Base-by-base conservation (phyloP, 176 grass and related monocot species). In the Melocanna baccifera region DNA sequence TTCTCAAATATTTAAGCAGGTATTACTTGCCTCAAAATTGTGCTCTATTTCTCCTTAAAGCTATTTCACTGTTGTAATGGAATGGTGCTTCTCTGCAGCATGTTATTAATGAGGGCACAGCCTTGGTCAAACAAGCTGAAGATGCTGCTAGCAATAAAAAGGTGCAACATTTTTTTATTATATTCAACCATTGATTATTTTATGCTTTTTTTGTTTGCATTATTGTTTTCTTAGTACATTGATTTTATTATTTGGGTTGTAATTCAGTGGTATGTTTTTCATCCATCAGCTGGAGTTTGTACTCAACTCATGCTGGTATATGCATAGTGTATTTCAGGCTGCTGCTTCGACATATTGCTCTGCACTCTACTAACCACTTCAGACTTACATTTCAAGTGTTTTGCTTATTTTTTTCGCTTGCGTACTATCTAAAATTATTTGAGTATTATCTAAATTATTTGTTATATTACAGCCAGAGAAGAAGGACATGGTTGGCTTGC, bases 1-100 rank as follows among this genome's bases (percentile, higher is more conserved):
- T 89, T 91, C 91, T 78, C 89, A 79, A 66, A 93, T 97, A 85
- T 93, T 97, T 88, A 97, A 93, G 82, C 84, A 91, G 94, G 94
- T 93, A 71, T 28, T 30, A 19, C 61, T 76, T 79, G 9, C 37
- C 73, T 69, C 26, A 77, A 77, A 58, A 45, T 18, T 64, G 16
- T 40, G 67, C 0, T 28, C 7, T 72, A 10, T 79, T 86, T 80
- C 12, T 18, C 68, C 19, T 16, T 42, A 55, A 73, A 87, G 52
- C 29, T 68, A 58, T 71, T 75, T 85, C n/a, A 4, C 10, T 87
- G 25, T 57, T 67, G 18, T 81, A 57, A 67, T 67, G 19, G 29
- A 56, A 43, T 0, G 11, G 19, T 5, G 20, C 37, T 83, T 50
- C 58, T 73, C 43, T 87, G 77, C 87, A 97, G 94, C 94, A 97